phyloP scores from a whole-genome alignment of 2,329 filamentous ascomycete species.

The Ascochyta koolunga region DNA sequence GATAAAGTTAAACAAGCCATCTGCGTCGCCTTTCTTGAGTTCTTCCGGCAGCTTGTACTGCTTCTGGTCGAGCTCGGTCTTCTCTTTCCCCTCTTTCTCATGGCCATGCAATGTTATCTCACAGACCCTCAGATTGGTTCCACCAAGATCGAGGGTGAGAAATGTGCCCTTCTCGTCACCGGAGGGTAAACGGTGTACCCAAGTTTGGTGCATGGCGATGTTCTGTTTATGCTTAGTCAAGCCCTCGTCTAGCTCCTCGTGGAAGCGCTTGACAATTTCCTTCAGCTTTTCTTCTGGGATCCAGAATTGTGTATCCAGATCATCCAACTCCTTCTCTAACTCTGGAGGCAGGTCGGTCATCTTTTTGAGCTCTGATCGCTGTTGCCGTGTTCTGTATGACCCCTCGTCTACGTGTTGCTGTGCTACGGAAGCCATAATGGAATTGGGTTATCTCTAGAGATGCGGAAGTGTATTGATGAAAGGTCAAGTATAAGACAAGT shows the following conservation, averaged over 20 bases:
- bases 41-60: slow-evolving; percentile 96
- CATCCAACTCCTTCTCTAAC: slow-evolving; percentile 28
- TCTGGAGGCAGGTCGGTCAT: slow-evolving; percentile 25
- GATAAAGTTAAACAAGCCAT: slow-evolving; percentile 94
- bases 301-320: slow-evolving; percentile 34
- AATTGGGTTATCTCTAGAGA: not conserved
- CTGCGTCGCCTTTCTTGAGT: slow-evolving; percentile 81
- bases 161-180: slow-evolving; percentile 87
- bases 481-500: not conserved
- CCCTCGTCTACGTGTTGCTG: slow-evolving; percentile 12
- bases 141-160: slow-evolving; percentile 92
- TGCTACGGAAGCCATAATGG: slow-evolving; percentile 19
- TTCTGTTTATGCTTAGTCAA: slow-evolving; percentile 25
- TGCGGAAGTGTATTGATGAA: not conserved
- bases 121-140: slow-evolving; percentile 93
- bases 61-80: slow-evolving; percentile 76
- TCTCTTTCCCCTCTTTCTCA: slow-evolving; percentile 79
- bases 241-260: slow-evolving; percentile 35
- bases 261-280: slow-evolving; percentile 30
- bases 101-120: slow-evolving; percentile 87
- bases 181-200: slow-evolving; percentile 89
- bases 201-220: slow-evolving; percentile 91
- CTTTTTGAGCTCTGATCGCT: slow-evolving; percentile 25
- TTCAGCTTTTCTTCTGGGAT: slow-evolving; percentile 28
- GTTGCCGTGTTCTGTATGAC: slow-evolving; percentile 25